A percentile compares a stretch with the other conserved stretches of the same genome.
Evolutionary conservation across 331 rosid species (phyloP).

Genomic region (Spiraea crenata): DNA sequence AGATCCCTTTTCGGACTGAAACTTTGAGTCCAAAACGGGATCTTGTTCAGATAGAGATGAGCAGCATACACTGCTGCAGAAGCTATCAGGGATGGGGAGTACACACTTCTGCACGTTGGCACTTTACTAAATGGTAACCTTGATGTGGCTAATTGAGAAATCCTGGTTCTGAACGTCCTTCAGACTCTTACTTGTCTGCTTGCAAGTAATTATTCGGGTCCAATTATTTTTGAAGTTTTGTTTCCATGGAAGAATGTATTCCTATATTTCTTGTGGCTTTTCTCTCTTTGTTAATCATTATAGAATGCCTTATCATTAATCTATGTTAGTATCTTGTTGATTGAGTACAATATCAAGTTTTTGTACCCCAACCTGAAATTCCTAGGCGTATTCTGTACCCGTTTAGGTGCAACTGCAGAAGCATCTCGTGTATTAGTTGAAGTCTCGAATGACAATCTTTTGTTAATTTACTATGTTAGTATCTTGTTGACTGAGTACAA

Average conservation of each 20-base stretch:
- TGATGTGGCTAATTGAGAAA: conserved; percentile 59
- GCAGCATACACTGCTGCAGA: too few relatives aligned
- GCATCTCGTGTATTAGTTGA: not conserved
- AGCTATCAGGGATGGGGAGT: conserved; percentile 96
- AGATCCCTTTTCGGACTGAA: too few relatives aligned
- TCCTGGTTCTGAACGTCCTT: conserved; percentile 81
- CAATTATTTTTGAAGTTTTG: conserved; percentile 25
- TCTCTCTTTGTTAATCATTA: conserved; percentile 7
- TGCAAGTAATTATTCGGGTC: conserved; percentile 58
- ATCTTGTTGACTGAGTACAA: conserved; percentile 10
- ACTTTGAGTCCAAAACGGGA: too few relatives aligned
- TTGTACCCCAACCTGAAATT: too few relatives aligned
- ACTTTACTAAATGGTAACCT: conserved; percentile 84
- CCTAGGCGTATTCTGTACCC: not conserved
- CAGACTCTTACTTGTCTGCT: conserved; percentile 89
- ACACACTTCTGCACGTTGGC: conserved; percentile 93
- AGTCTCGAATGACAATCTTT: not conserved
- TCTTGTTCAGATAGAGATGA: too few relatives aligned
- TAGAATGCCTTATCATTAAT: not conserved
- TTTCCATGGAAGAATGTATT: conserved; percentile 22
- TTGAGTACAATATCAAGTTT: too few relatives aligned
- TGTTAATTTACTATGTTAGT: not conserved
- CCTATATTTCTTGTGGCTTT: not conserved
- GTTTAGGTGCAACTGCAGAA: not conserved
- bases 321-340: conserved; percentile 7